Percentiles rank a stretch among this genome's conserved stretches.
Conservation (phyloP, 2,329 filamentous ascomycete genomes). For the Monosporascus ibericus region DNA sequence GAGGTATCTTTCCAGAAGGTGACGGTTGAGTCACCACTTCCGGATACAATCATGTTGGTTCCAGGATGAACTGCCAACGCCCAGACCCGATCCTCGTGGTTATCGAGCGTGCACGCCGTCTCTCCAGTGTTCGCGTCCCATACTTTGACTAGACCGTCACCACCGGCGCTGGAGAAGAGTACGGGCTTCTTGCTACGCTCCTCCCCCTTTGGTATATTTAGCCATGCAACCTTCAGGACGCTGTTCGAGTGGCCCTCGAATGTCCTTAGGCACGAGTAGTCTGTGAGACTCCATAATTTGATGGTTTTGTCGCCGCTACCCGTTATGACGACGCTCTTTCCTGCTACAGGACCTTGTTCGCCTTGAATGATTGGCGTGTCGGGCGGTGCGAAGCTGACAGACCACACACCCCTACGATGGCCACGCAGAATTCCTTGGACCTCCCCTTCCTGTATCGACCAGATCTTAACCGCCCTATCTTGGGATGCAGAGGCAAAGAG, state of each 20-base stretch:
- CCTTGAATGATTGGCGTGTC: conserved; percentile 68
- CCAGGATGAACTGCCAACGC: conserved; percentile 68
- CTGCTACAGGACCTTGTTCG: conserved; percentile 65
- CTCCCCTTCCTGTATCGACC: conserved; percentile 84
- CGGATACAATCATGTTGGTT: conserved; percentile 74
- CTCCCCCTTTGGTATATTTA: conserved; percentile 48
- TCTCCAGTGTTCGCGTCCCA: conserved; percentile 89
- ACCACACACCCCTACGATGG: conserved; percentile 94
- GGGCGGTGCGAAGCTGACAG: conserved; percentile 80
- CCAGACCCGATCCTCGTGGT: conserved; percentile 95
- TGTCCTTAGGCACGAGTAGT: conserved; percentile 88
- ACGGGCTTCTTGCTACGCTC: conserved; percentile 54
- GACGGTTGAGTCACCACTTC: conserved; percentile 84
- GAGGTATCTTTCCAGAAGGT: conserved; percentile 97
- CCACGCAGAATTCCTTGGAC: conserved; percentile 86
- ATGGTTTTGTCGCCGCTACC: conserved; percentile 95
- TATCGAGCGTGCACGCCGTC: conserved; percentile 83
- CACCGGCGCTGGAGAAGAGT: conserved; percentile 79
- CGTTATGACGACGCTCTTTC: conserved; percentile 78
- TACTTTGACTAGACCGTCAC: conserved; percentile 92
- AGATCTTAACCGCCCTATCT: conserved; percentile 95
- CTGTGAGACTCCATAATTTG: conserved; percentile 87
- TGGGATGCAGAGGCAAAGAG: conserved; percentile 95
- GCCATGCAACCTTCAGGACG: conserved; percentile 88
- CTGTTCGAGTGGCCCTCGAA: conserved; percentile 97